Evolutionary conservation across 257 asterid species (phyloP), one percentile per base, ranked within the genome.

Genomic region (Solanum dulcamara): DNA sequence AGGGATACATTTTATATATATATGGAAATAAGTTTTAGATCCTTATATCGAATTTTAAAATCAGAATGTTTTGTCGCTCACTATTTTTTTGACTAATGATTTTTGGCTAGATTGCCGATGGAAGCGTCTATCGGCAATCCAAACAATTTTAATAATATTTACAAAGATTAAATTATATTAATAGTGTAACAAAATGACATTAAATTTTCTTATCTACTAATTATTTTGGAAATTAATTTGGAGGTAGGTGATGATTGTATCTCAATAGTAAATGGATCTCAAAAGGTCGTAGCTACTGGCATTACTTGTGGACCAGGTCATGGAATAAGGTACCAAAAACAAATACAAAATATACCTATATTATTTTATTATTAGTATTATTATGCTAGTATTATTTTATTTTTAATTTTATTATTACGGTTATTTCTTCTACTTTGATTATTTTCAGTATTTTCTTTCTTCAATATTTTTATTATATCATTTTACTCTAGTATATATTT

Each of bases 281-380:
- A 89, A 48, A 90, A 81, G 37, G 91, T 96, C 74, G 82, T n/a
- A 42, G 93, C 90, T 35, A 85, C 87, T 0, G 87, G 81, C 24
- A 90, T 96, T 53, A 90, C 86, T 62, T 96, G 99, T 85, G 99
- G 99, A 79, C 98, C 99, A 0, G 99, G 99, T 30, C 99, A 96
- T 89, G 99, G 99, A 70, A 96, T 96, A 87, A 95, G 98, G 98
- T 95, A 72, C 0, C 1, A 24, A 72, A 71, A 71, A 5, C 0
- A 71, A 37, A 37, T 2, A 53, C 1, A 55, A 55, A 55, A 51
- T 18, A 18, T 22, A 55, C 18, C 12, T 55, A 55, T 55, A 51
- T 7, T 20, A 55, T 3, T 55, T 55, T 0, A 2, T 8, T 22
- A 55, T 55, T 1, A 20, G 3, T 55, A 55, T 55, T 20, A 22